These are phyloP conservation scores for Ascochyta clinopodiicola DNA, from an alignment of 2,329 filamentous ascomycete genomes.

Conservation along the genomic window DNA sequence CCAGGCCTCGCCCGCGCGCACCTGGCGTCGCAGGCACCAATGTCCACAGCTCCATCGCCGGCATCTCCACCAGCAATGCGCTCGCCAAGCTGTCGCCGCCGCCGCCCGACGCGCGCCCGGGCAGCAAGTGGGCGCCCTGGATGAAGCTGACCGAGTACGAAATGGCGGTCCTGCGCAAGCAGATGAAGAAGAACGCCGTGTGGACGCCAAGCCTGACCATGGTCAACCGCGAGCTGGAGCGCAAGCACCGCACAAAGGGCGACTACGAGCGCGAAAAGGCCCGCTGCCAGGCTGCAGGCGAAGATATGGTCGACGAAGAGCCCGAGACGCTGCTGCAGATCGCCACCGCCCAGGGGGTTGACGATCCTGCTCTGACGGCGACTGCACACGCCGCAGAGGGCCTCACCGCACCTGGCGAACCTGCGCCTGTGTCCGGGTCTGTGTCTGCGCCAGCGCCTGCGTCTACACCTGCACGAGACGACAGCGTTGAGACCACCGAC, in stretches of 20 bases:
- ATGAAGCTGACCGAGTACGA: constrained; percentile 70
- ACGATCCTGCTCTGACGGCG: constrained; percentile 22
- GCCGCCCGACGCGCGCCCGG: constrained; percentile 64
- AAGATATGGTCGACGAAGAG: constrained; percentile 67
- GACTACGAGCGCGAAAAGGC: constrained; percentile 64
- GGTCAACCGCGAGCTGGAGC: constrained; percentile 79
- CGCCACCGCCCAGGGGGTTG: constrained; percentile 27
- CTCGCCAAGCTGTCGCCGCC: constrained; percentile 65
- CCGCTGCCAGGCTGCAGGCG: constrained; percentile 65
- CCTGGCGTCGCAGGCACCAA: constrained; percentile 59
- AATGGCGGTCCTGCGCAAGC: constrained; percentile 75
- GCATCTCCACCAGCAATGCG: constrained; percentile 68
- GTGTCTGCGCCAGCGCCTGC: background rate
- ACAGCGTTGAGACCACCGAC: constrained; percentile 72
- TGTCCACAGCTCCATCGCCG: constrained; percentile 60
- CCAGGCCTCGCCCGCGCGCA: constrained; percentile 52
- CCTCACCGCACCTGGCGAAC: constrained; percentile 19
- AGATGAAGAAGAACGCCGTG: constrained; percentile 90
- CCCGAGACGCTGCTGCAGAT: constrained; percentile 35
- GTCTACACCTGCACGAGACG: constrained; percentile 53
- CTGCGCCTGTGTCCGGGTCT: background rate
- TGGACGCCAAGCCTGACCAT: constrained; percentile 87
- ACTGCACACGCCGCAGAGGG: constrained; percentile 18
- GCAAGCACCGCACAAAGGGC: constrained; percentile 64
- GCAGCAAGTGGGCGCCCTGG: constrained; percentile 69